Evolutionary conservation across 2,329 filamentous ascomycete genomes (phyloP).

Genomic region (Cladosporium oxysporum): DNA sequence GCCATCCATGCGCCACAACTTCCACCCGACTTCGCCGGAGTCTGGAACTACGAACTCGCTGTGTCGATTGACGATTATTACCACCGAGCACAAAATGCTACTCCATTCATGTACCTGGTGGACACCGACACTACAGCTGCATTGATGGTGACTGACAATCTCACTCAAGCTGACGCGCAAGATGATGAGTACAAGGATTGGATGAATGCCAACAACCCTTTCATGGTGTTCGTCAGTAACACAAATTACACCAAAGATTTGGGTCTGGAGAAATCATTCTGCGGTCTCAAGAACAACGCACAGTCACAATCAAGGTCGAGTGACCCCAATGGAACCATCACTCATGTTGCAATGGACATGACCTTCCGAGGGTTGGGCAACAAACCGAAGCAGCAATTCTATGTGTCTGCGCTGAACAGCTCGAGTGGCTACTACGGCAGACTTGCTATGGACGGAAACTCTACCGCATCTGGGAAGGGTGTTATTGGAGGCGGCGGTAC

Average conservation of each 20-base stretch:
- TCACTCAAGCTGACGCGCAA: conserved; percentile 56
- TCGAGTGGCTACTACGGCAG: conserved; percentile 73
- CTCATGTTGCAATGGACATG: conserved; percentile 57
- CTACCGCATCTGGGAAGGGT: conserved; percentile 55
- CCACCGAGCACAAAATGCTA: conserved; percentile 62
- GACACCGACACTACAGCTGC: conserved; percentile 81
- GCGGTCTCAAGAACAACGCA: conserved; percentile 73
- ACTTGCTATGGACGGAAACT: conserved; percentile 62
- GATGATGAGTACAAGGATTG: conserved; percentile 54
- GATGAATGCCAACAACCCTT: conserved; percentile 61
- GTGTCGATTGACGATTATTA: conserved; percentile 79
- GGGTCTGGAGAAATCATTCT: conserved; percentile 78
- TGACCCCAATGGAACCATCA: conserved; percentile 50
- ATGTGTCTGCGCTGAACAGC: conserved; percentile 71
- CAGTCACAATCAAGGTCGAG: conserved; percentile 55
- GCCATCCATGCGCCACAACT: conserved; percentile 71
- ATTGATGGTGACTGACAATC: conserved; percentile 74
- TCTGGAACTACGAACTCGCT: conserved; percentile 79
- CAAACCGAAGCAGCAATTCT: conserved; percentile 84
- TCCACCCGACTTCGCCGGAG: conserved; percentile 59
- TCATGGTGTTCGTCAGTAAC: conserved; percentile 75
- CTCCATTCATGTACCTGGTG: conserved; percentile 70
- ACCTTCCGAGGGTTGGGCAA: conserved; percentile 66
- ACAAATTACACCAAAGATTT: conserved; percentile 59
- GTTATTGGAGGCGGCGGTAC: conserved; percentile 71